Conservation (phyloP, 2,329 filamentous ascomycete species). For the Trichoderma cornu-damae region DNA sequence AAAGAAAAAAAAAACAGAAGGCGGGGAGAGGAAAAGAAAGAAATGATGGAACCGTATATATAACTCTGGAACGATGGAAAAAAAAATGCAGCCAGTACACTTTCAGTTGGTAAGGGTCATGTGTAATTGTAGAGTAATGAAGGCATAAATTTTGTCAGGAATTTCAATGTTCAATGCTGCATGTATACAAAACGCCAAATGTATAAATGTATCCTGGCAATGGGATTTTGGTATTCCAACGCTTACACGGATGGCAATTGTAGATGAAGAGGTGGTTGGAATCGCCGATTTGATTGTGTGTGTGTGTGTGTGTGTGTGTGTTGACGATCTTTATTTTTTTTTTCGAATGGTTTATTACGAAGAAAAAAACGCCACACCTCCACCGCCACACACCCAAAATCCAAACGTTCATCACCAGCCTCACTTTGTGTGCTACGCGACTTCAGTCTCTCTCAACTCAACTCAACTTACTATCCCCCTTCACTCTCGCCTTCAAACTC, state of each 20-base stretch:
- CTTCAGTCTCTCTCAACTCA: slow-evolving; percentile 8
- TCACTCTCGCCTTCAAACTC: background rate
- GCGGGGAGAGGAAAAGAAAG: background rate
- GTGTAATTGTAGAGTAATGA: slow-evolving; percentile 13
- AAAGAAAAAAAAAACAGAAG: background rate
- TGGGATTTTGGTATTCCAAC: too few species aligned
- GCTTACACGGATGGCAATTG: too few species aligned
- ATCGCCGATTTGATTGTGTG: too few species aligned
- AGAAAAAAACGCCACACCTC: background rate
- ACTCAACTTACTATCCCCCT: slow-evolving; percentile 13
- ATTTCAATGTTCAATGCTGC: background rate
- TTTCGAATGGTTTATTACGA: too few species aligned
- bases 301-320: too few species aligned
- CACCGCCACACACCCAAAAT: background rate
- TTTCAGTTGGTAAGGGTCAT: background rate
- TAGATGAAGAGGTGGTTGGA: too few species aligned
- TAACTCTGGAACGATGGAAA: background rate
- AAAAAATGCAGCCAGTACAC: background rate
- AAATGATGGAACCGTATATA: background rate
- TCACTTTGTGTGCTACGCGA: slow-evolving; percentile 10
- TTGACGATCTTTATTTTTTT: too few species aligned
- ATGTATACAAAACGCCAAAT: background rate
- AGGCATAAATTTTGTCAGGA: background rate
- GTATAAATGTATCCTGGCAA: too few species aligned
- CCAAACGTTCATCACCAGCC: slow-evolving; percentile 1